Evolutionary conservation across 129 eudicot genomes (phyloP).

Genomic region (Ambrosia trifida): DNA sequence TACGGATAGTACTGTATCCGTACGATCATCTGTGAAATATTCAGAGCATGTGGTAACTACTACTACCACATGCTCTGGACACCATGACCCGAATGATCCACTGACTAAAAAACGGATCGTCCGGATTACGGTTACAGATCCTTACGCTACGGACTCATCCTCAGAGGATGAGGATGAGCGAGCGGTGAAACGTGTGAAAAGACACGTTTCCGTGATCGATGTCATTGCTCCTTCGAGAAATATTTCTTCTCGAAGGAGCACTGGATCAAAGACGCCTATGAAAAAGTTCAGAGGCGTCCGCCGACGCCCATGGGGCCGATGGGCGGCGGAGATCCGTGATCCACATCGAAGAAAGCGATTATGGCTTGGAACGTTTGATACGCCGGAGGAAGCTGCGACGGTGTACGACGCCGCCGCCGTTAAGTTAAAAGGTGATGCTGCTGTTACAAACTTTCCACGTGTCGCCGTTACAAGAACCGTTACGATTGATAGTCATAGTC

Average conservation of each 20-base stretch:
- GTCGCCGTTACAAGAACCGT: conserved; percentile 31
- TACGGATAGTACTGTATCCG: conserved; percentile 34
- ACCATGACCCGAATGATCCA: conserved; percentile 13
- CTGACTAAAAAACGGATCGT: conserved; percentile 32
- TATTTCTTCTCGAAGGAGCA: not conserved
- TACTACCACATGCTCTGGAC: conserved; percentile 13
- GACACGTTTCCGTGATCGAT: conserved; percentile 47
- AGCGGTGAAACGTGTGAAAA: conserved; percentile 37
- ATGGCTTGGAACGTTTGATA: conserved; percentile 70
- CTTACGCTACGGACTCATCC: conserved; percentile 69
- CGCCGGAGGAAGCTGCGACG: conserved; percentile 70
- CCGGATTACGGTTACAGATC: conserved; percentile 52
- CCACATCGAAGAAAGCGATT: conserved; percentile 53
- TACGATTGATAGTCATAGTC: not conserved
- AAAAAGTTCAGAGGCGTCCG: conserved; percentile 65
- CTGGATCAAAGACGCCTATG: not conserved
- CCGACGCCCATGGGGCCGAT: conserved; percentile 69
- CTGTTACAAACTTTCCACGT: conserved; percentile 66
- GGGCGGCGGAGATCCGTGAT: conserved; percentile 84
- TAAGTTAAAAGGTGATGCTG: conserved; percentile 50
- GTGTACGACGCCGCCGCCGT: conserved; percentile 69
- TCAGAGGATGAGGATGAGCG: conserved; percentile 39
- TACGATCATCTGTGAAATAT: conserved; percentile 38
- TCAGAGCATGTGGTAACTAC: conserved; percentile 48
- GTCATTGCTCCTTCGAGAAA: conserved; percentile 25